Evolutionary conservation across 225 moss, liverwort and hornwort genomes (phyloP).

Genomic region (Ulota crispa): DNA sequence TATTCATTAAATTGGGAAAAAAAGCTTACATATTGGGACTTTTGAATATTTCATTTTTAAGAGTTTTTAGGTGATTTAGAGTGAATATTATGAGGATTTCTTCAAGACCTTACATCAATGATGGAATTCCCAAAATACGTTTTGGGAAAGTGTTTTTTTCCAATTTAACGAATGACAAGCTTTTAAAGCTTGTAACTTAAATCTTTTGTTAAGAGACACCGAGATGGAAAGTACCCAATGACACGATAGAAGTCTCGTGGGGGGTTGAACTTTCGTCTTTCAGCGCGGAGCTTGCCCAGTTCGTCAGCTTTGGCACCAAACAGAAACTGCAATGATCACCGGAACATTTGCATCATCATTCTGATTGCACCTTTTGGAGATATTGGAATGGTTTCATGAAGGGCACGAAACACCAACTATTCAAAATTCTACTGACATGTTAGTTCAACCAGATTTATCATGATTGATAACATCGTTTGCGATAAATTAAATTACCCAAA

Average conservation of each 20-base stretch:
- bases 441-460: conserved; percentile 1
- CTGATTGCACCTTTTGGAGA: neutral
- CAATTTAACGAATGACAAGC: too few species aligned
- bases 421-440: conserved; percentile 3
- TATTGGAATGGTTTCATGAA: neutral
- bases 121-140: too few species aligned
- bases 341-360: neutral
- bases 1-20: too few species aligned
- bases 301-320: conserved; percentile 73
- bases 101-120: too few species aligned
- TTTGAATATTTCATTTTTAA: too few species aligned
- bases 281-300: conserved; percentile 65
- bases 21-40: too few species aligned
- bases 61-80: too few species aligned
- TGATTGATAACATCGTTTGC: neutral
- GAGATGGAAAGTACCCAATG: conserved; percentile 54
- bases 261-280: conserved; percentile 64
- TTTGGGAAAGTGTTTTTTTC: too few species aligned
- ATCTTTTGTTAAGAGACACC: neutral
- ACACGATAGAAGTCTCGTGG: conserved; percentile 73
- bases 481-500: neutral
- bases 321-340: conserved; percentile 56
- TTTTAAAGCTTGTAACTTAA: neutral
- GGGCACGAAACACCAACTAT: neutral
- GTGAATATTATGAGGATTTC: too few species aligned